Evolutionary conservation across 371 early-diverging fungal species (phyloP).

Genomic region (Thermomucor indicae-seudaticae): DNA sequence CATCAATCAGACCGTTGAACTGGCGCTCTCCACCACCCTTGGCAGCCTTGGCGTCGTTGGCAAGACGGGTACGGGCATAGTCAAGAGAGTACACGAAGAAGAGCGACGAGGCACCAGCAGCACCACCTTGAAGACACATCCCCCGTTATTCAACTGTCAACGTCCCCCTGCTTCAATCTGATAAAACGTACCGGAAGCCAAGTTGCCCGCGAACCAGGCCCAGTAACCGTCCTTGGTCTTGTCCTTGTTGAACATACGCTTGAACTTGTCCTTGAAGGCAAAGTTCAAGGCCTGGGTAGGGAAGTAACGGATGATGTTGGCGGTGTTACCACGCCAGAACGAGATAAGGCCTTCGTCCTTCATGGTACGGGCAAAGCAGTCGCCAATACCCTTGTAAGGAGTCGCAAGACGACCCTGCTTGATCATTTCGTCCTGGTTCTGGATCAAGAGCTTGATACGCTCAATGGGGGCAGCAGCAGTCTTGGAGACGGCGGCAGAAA

Average conservation of each 20-base stretch:
- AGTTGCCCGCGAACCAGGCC: conserved; percentile 70
- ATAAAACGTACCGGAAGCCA: conserved; percentile 68
- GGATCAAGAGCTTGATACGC: conserved; percentile 81
- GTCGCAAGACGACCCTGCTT: conserved; percentile 64
- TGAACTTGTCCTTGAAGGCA: conserved; percentile 79
- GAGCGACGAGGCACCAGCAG: too few relatives aligned
- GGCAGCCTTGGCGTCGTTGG: conserved; percentile 63
- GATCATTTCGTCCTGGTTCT: conserved; percentile 78
- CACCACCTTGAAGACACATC: too few relatives aligned
- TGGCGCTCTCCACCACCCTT: conserved; percentile 65
- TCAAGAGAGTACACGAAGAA: conserved; percentile 77
- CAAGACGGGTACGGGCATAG: conserved; percentile 82
- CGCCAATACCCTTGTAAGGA: conserved; percentile 75
- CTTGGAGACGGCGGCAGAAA: conserved; percentile 90
- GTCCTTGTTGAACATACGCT: conserved; percentile 67
- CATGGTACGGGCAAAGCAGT: conserved; percentile 73
- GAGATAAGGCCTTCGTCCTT: conserved; percentile 67
- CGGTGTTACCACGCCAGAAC: conserved; percentile 79
- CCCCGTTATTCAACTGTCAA: too few relatives aligned
- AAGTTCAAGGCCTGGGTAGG: conserved; percentile 83
- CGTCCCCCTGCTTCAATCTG: too few relatives aligned
- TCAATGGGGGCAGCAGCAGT: conserved; percentile 87
- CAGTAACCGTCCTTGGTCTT: conserved; percentile 64
- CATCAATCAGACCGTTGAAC: conserved; percentile 71
- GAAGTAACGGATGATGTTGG: conserved; percentile 83